Conservation (phyloP, 2,329 filamentous ascomycete species). For the Tympanopsis confertula region DNA sequence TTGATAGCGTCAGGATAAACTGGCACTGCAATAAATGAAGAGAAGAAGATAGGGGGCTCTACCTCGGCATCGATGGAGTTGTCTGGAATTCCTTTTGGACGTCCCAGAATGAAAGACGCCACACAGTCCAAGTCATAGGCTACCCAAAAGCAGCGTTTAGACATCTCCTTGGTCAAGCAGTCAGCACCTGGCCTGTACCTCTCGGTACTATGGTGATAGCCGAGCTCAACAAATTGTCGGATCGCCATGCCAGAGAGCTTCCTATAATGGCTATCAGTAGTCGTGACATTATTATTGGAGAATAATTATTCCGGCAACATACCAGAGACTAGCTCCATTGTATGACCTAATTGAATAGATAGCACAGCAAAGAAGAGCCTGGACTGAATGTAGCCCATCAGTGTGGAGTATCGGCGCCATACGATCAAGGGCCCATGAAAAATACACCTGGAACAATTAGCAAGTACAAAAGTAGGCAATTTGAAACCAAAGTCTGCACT, state of each 20-base stretch:
- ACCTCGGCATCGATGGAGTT: too few relatives aligned
- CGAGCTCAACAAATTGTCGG: conserved; percentile 19
- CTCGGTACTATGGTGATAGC: conserved; percentile 17
- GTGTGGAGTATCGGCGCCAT: conserved; percentile 9
- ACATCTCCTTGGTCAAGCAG: conserved; percentile 12
- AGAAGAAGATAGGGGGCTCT: too few relatives aligned
- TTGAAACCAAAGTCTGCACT: too few relatives aligned
- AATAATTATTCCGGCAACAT: conserved; percentile 1
- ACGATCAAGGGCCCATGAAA: conserved; percentile 7
- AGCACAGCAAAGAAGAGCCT: conserved; percentile 11
- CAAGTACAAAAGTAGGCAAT: conserved; percentile 12
- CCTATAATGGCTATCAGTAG: conserved; percentile 8
- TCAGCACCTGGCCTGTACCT: conserved; percentile 6
- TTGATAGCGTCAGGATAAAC: too few relatives aligned
- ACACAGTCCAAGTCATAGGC: conserved; percentile 19
- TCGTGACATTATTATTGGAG: neutral
- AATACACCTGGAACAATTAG: conserved; percentile 7
- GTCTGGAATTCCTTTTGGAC: too few relatives aligned
- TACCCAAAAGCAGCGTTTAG: conserved; percentile 17
- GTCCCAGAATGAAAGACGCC: conserved; percentile 16
- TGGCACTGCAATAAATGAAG: too few relatives aligned
- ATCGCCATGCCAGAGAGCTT: conserved; percentile 20
- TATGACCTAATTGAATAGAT: conserved; percentile 13
- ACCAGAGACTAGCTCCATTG: conserved; percentile 13
- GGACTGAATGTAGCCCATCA: conserved; percentile 12